These are phyloP conservation scores for Neocatenulostroma microsporum DNA, from an alignment of 2,329 filamentous ascomycete genomes.

Conservation along the genomic window DNA sequence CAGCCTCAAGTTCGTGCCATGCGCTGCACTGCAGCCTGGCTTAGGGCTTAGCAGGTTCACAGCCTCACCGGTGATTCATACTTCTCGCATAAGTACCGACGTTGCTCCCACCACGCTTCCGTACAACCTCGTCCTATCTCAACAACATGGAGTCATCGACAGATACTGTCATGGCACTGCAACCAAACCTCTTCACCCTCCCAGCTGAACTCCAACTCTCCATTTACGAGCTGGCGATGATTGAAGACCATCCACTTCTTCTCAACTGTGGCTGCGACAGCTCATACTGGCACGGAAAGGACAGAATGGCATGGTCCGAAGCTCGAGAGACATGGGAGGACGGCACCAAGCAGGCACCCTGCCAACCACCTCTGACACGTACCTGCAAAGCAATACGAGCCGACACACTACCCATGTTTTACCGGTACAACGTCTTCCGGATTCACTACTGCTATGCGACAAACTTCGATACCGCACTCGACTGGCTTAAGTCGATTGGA, in stretches of 20 bases:
- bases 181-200: slow-evolving; percentile 7
- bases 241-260: slow-evolving; percentile 10
- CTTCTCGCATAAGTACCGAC: no score
- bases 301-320: slow-evolving; percentile 11
- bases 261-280: slow-evolving; percentile 20
- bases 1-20: no score
- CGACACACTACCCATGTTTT: slow-evolving; percentile 19
- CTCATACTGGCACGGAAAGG: slow-evolving; percentile 12
- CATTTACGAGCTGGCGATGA: slow-evolving; percentile 18
- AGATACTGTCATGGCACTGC: no score
- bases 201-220: slow-evolving; percentile 11
- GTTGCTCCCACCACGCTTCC: no score
- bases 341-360: slow-evolving; percentile 12
- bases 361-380: slow-evolving; percentile 15
- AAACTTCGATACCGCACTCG: slow-evolving; percentile 8
- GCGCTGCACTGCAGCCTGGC: no score
- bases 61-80: no score
- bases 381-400: slow-evolving; percentile 13
- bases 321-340: slow-evolving; percentile 11
- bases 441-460: slow-evolving; percentile 15
- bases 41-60: no score
- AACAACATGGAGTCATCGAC: no score
- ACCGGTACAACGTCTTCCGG: slow-evolving; percentile 16
- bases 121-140: no score
- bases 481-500: not conserved